phyloP scores from a whole-genome alignment of 2,329 filamentous ascomycete species.

The Botrytis medusae region DNA sequence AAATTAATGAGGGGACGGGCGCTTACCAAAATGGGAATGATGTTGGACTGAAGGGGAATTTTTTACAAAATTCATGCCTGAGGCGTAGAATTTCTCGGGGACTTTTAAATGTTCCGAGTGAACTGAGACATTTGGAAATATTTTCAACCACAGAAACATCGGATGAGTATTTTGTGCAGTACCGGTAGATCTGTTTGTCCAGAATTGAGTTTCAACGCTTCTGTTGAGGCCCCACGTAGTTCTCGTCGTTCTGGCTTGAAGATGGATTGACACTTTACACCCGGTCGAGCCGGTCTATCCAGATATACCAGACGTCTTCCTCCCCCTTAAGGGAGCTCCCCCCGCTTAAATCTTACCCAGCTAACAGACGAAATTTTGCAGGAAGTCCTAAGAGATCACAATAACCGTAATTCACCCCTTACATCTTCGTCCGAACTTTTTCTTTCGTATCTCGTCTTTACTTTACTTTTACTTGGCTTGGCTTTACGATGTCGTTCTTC shows the following conservation, averaged over 20 bases:
- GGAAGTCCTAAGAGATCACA: neutral
- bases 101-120: neutral
- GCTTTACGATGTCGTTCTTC: neutral
- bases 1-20: neutral
- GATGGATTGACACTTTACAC: neutral
- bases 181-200: neutral
- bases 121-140: neutral
- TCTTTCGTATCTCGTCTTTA: neutral
- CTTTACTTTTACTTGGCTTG: neutral
- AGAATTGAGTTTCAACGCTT: neutral
- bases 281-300: no score
- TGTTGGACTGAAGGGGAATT: no score
- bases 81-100: neutral
- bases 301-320: neutral
- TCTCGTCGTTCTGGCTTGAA: no score
- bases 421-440: neutral
- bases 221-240: no score
- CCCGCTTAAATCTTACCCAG: neutral
- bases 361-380: neutral
- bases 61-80: neutral
- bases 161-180: neutral
- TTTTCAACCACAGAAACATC: neutral
- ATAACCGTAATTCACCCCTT: neutral
- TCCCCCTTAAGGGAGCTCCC: neutral
- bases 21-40: neutral